Conservation (phyloP, 345 rosid species). For the Eucalyptus marginata region DNA sequence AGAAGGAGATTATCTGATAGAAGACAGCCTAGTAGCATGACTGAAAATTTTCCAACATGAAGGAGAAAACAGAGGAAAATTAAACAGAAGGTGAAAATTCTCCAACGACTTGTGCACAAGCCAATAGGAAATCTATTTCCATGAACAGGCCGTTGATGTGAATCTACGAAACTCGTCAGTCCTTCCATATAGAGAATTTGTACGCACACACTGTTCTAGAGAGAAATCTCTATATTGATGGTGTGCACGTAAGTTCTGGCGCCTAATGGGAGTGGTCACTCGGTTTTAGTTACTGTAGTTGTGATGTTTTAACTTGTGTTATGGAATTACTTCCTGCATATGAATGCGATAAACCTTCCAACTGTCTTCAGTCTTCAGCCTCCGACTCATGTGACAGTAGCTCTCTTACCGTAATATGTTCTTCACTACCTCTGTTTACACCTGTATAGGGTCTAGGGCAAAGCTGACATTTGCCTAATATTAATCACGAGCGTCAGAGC, state of each 20-base stretch:
- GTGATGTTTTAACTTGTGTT: neutral
- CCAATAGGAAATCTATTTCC: neutral
- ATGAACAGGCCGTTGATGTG: neutral
- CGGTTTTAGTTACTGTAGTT: neutral
- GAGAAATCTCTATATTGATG: neutral
- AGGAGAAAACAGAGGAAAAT: neutral
- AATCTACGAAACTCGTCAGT: neutral
- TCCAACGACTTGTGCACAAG: neutral
- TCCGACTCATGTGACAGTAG: neutral
- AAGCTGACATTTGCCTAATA: neutral
- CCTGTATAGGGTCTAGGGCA: neutral
- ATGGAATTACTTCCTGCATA: neutral
- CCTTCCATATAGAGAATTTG: neutral
- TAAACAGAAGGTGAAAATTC: neutral
- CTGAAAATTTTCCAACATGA: neutral
- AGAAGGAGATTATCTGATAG: neutral
- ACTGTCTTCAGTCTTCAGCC: neutral
- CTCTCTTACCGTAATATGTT: neutral
- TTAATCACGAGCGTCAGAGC: neutral
- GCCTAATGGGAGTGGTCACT: neutral
- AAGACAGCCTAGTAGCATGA: neutral
- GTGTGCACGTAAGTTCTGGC: neutral
- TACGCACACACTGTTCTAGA: neutral
- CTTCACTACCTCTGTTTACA: neutral
- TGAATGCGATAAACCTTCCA: neutral